Percentiles rank a stretch among this genome's conserved stretches.
These are phyloP conservation scores for Curvularia sp. DNA, from an alignment of 2,329 filamentous ascomycete species.

Conservation along the genomic window DNA sequence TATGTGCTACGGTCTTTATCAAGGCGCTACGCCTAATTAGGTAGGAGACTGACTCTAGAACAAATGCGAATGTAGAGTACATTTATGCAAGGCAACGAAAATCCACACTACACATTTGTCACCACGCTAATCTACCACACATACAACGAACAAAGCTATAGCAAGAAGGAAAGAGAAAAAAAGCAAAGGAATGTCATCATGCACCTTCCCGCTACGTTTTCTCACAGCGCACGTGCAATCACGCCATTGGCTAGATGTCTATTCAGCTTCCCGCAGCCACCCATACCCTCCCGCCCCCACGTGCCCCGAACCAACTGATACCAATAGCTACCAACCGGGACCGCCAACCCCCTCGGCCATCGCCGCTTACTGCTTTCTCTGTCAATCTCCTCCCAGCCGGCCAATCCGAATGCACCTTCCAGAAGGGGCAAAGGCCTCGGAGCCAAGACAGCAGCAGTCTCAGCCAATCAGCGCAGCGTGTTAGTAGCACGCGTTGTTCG, in stretches of 20 bases:
- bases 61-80: neutral
- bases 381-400: slow-evolving; percentile 1
- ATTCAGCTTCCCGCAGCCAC: neutral
- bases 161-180: neutral
- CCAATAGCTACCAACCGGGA: slow-evolving; percentile 1
- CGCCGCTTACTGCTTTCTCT: slow-evolving; percentile 6
- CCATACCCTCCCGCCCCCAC: slow-evolving; percentile 4
- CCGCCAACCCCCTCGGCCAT: slow-evolving; percentile 2
- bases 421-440: slow-evolving; percentile 15
- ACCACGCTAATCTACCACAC: neutral
- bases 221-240: neutral
- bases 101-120: neutral
- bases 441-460: neutral
- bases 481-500: slow-evolving; percentile 7
- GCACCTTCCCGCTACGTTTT: neutral
- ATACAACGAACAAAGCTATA: neutral
- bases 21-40: neutral
- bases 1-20: neutral
- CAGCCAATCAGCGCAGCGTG: slow-evolving; percentile 10
- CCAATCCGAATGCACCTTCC: slow-evolving; percentile 22
- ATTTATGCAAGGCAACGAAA: neutral
- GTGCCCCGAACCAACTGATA: neutral
- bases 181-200: neutral
- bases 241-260: neutral
- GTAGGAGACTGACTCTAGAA: neutral